Evolutionary conservation across 2,329 filamentous ascomycete species (phyloP), one percentile per base, ranked within the genome.

Genomic region (Fusarium praegraminearum): DNA sequence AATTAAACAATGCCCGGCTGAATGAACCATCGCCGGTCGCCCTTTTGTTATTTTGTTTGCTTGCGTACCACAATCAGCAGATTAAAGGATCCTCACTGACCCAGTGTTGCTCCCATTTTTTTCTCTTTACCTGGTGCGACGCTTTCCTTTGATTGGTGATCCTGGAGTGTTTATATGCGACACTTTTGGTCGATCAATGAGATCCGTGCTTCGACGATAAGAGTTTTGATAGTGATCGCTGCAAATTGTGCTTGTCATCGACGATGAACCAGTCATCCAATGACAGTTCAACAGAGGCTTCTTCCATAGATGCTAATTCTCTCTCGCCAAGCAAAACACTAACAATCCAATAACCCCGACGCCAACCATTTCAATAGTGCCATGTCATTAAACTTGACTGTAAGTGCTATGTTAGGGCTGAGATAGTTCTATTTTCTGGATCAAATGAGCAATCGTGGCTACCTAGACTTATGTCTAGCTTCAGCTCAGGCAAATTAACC

Each of bases 41-140:
- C 15, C 24, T 24, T 52, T 28, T 33, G 45, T 50, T 41, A 28
- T 56, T 16, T 40, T 30, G n/a, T 51, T 53, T 51, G 47, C 30
- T 55, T 57, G 59, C 38, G 40, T 55, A 44, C n/a, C 43, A 47
- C 54, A 38, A 30, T 44, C 45, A 10, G 44, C 46, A 69, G 60
- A 69, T 69, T 65, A 69, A 68, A 69, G 65, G 65, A 69, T 60
- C 53, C 45, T 50, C 13, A 40, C 22, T 30, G 65, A 61, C 65
- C 65, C 65, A 45, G 36, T 65, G n/a, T 68, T 69, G 30, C 64
- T 61, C 46, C 59, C 33, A 18, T 51, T 65, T 69, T 68, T 68
- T 65, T 26, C 6, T 9, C 12, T 54, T 30, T 43, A 50, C 44
- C 49, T 69, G 59, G 65, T 69, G 65, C 41, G 60, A 69, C 65